Conservation (phyloP, 352 stramenopile species). For the Saprolegnia diclina region DNA sequence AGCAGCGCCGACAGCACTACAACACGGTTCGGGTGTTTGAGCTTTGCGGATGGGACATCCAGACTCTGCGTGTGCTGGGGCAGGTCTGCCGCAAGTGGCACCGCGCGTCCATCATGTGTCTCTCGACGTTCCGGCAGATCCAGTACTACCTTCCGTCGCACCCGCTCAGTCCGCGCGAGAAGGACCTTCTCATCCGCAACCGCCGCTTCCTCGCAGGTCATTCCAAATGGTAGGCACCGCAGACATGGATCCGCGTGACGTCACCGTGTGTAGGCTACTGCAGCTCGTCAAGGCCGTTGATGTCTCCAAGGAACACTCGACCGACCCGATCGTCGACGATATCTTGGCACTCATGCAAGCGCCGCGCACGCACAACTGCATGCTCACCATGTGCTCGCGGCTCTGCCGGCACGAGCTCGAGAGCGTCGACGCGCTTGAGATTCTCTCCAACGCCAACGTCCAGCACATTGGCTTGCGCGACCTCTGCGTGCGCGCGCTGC, state of each 20-base stretch:
- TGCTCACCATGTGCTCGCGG: conserved; percentile 83
- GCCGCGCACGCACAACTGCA: conserved; percentile 69
- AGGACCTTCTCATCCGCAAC: conserved; percentile 72
- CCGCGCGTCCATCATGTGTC: conserved; percentile 78
- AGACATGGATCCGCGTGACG: no score
- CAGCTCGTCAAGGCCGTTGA: conserved; percentile 82
- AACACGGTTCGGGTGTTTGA: conserved; percentile 83
- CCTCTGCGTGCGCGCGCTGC: conserved; percentile 57
- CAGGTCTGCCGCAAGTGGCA: conserved; percentile 85
- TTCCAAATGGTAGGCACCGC: conserved; percentile 63
- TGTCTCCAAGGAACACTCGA: conserved; percentile 49
- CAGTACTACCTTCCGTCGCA: conserved; percentile 82
- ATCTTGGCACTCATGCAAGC: conserved; percentile 60
- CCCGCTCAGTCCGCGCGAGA: conserved; percentile 60
- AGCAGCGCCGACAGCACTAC: conserved; percentile 80
- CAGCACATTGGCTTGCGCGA: conserved; percentile 48
- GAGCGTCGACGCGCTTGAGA: conserved; percentile 72
- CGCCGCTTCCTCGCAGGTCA: conserved; percentile 67
- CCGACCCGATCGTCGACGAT: conserved; percentile 41
- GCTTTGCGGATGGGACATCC: conserved; percentile 69
- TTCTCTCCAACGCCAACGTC: conserved; percentile 64
- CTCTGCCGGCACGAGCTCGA: conserved; percentile 67
- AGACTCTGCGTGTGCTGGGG: conserved; percentile 61
- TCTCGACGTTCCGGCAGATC: conserved; percentile 86
- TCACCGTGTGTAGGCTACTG: conserved; percentile 35